Evolutionary conservation across 306 rosid species (phyloP), one percentile per base, ranked within the genome.

Genomic region (Senna tora): DNA sequence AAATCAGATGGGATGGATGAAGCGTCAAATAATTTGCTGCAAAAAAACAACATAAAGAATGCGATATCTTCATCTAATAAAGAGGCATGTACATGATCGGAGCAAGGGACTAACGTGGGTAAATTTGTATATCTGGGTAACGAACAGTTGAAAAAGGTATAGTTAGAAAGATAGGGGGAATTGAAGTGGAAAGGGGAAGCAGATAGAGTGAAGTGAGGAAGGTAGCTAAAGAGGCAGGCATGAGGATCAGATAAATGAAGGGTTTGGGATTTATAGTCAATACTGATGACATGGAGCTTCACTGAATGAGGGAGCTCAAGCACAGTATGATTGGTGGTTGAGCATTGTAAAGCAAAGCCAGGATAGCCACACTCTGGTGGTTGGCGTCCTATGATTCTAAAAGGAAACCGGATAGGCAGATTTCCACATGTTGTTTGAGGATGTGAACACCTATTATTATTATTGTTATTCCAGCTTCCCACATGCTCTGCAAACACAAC

Each of bases 341-440:
- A 39, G 56, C 93, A 88, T 7, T 73, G 50, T 15, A 88, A 15
- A 67, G 77, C 87, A 74, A 86, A 86, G 2, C 80, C 80, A 0
- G 81, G 84, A 19, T 80, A 65, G 9, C 67, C 75, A 64, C 80
- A 78, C 0, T 39, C 19, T 10, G 1, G 13, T 53, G 41, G 67
- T 9, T 77, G 81, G 0, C 19, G 13, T 30, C 38, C 53, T 64
- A 57, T 71, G 10, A 71, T 61, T 36, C 76, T n/a, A 34, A 85
- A 87, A 8, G 88, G 92, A 71, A 85, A 83, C 39, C 61, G 30
- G 30, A 87, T 64, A 5, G 1, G 3, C 0, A 64, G 74, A 3
- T 2, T 0, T 15, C 82, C 77, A 19, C 88, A 87, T 1, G 11
- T 16, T 42, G 45, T 34, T 60, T n/a, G 28, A 2, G 60, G 20